These are phyloP conservation scores for Calonectria hongkongensis DNA, from an alignment of 2,329 filamentous ascomycete genomes.

Conservation along the genomic window DNA sequence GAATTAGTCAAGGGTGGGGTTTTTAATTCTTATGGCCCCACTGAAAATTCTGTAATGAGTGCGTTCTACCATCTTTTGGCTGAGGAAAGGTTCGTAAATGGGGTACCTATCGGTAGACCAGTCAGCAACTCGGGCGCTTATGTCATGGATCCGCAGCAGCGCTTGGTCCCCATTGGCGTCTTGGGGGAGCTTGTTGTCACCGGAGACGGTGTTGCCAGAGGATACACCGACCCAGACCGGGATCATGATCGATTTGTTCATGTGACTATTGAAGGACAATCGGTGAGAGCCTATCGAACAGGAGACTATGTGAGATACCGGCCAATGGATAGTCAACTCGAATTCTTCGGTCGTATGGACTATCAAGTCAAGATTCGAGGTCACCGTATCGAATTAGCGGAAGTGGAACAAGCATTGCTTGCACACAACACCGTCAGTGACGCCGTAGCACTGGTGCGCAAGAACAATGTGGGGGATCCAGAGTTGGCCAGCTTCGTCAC, in stretches of 20 bases:
- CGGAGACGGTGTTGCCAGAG: neutral
- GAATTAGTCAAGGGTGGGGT: neutral
- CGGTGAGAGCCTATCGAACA: neutral
- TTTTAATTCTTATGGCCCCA: neutral
- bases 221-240: neutral
- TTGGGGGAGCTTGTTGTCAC: neutral
- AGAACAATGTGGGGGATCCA: neutral
- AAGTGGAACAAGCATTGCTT: conserved; percentile 53
- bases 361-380: conserved; percentile 59
- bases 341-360: conserved; percentile 33
- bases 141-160: neutral
- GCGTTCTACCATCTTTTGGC: neutral
- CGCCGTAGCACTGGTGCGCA: neutral
- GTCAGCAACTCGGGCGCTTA: neutral
- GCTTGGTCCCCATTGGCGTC: neutral
- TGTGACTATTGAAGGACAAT: neutral
- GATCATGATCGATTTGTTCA: neutral
- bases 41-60: neutral
- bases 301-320: neutral
- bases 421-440: neutral
- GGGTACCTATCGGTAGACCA: neutral
- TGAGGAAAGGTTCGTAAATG: neutral
- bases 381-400: conserved; percentile 48
- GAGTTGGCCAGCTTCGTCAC: neutral
- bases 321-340: neutral